phyloP scores from a whole-genome alignment of 2,329 filamentous ascomycete species.

The Gliomastix tumulicola region DNA sequence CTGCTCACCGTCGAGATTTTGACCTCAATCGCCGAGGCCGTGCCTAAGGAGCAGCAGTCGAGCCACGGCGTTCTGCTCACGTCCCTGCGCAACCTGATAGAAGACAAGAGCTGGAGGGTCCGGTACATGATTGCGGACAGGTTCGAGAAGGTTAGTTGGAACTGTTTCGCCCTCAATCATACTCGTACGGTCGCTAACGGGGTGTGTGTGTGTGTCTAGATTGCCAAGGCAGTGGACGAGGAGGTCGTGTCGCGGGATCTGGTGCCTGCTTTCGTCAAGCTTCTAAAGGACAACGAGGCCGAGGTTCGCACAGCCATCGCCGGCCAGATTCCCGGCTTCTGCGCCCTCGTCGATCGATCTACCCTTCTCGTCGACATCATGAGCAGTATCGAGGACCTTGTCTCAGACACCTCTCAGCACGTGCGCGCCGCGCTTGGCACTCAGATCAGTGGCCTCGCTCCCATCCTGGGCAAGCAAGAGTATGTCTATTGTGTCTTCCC shows the following conservation, averaged over 20 bases:
- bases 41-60: constrained; percentile 95
- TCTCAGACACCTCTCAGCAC: constrained; percentile 93
- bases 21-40: constrained; percentile 92
- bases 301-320: constrained; percentile 96
- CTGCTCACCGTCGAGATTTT: constrained; percentile 93
- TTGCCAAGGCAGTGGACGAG: constrained; percentile 96
- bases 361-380: constrained; percentile 93
- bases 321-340: constrained; percentile 97
- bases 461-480: constrained; percentile 97
- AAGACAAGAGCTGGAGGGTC: constrained; percentile 99
- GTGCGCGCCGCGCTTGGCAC: constrained; percentile 92
- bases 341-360: constrained; percentile 76
- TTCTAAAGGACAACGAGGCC: constrained; percentile 95
- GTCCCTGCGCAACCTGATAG: constrained; percentile 86
- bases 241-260: constrained; percentile 92
- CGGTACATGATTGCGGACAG: constrained; percentile 98
- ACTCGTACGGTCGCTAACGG: background rate
- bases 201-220: too few relatives aligned
- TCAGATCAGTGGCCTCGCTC: constrained; percentile 93
- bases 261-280: constrained; percentile 93
- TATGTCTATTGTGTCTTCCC: too few relatives aligned
- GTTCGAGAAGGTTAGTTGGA: constrained; percentile 74
- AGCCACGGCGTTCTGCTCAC: constrained; percentile 91
- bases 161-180: background rate
- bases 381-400: constrained; percentile 91